A percentile compares a stretch with the other conserved stretches of the same genome.
Conservation (phyloP, 2,329 filamentous ascomycete species). For the Fusarium sacchari region DNA sequence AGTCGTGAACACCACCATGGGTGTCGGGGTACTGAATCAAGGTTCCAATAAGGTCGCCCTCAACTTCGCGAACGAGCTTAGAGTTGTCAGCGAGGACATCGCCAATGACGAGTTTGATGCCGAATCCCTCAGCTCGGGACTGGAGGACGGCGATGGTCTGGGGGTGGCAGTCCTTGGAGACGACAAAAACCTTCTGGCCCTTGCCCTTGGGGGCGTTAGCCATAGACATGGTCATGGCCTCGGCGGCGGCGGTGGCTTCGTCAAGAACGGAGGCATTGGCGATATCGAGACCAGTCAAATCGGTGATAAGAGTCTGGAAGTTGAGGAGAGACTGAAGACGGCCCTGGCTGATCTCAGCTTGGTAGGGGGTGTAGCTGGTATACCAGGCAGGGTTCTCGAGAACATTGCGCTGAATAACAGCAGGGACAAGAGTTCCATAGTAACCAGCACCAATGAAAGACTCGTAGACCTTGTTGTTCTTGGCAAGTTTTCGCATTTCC, state of each 20-base stretch:
- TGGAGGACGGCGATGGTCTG: slow-evolving; percentile 87
- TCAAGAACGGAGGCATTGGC: slow-evolving; percentile 92
- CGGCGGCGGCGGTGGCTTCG: slow-evolving; percentile 90
- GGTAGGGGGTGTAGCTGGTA: slow-evolving; percentile 97
- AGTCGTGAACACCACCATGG: slow-evolving; percentile 83
- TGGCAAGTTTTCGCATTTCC: slow-evolving; percentile 68
- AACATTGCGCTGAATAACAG: slow-evolving; percentile 92
- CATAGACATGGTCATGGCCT: slow-evolving; percentile 91
- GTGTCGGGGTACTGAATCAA: slow-evolving; percentile 95
- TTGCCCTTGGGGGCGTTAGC: slow-evolving; percentile 72
- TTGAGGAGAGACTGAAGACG: slow-evolving; percentile 91
- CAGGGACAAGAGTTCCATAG: slow-evolving; percentile 83
- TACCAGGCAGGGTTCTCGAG: slow-evolving; percentile 97
- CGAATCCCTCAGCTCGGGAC: slow-evolving; percentile 88
- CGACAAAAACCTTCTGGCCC: slow-evolving; percentile 82
- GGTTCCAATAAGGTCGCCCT: slow-evolving; percentile 85
- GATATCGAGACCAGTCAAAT: slow-evolving; percentile 86
- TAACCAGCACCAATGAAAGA: slow-evolving; percentile 90
- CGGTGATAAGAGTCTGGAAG: slow-evolving; percentile 92
- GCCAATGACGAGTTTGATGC: slow-evolving; percentile 79
- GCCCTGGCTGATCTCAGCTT: slow-evolving; percentile 96
- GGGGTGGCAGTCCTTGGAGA: slow-evolving; percentile 83
- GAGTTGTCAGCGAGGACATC: slow-evolving; percentile 75
- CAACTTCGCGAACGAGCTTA: slow-evolving; percentile 76
- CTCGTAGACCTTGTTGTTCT: slow-evolving; percentile 56